These are phyloP conservation scores for Russula ochroleuca DNA, from an alignment of 768 basidiomycete species.

Conservation along the genomic window DNA sequence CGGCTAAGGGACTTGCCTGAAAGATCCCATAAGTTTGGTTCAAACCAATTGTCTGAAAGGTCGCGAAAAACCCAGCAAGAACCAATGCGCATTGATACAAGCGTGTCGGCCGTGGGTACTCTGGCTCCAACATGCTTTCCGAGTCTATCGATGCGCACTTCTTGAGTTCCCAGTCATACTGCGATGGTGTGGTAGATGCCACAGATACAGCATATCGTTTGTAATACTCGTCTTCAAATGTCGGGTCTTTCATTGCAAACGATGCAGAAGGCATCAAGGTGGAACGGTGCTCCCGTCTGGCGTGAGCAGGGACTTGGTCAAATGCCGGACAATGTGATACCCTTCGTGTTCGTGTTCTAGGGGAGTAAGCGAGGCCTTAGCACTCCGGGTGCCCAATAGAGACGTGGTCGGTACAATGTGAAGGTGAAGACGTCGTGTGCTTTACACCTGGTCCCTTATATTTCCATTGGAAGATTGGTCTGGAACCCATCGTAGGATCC, in stretches of 20 bases:
- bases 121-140: not conserved
- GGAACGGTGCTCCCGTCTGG: not conserved
- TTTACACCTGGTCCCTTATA: conserved; percentile 4
- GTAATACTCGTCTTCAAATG: not conserved
- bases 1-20: conserved; percentile 32
- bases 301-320: not conserved
- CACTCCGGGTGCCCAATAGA: not conserved
- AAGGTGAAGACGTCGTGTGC: not conserved
- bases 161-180: no score
- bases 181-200: not conserved
- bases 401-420: not conserved
- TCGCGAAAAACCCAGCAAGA: conserved; percentile 43
- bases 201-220: not conserved
- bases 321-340: not conserved
- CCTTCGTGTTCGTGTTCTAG: not conserved
- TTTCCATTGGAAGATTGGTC: not conserved
- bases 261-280: not conserved
- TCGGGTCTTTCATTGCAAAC: not conserved
- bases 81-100: conserved; percentile 39
- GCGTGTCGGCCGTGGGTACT: conserved; percentile 31
- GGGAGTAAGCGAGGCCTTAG: not conserved
- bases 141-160: not conserved
- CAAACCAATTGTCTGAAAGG: conserved; percentile 44
- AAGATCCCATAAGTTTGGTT: conserved; percentile 44
- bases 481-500: not conserved